Percentiles rank a stretch among this genome's conserved stretches.
These are phyloP conservation scores for Phytophthora citricola DNA, from an alignment of 352 stramenopile species.

Conservation along the genomic window DNA sequence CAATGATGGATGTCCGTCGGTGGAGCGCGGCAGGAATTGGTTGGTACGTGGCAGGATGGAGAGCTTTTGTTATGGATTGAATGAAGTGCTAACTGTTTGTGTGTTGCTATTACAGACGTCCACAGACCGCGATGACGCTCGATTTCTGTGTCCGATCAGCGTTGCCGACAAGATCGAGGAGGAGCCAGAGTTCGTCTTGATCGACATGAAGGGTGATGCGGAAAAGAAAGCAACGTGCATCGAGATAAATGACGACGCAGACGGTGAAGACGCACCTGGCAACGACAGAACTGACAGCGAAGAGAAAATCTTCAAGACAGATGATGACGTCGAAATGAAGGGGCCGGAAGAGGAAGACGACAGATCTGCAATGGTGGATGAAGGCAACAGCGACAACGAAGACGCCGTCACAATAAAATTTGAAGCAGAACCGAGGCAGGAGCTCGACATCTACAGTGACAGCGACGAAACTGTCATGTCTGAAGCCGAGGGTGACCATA, in stretches of 20 bases:
- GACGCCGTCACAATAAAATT: neutral
- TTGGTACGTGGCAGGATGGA: slow-evolving; percentile 37
- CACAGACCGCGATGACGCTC: slow-evolving; percentile 43
- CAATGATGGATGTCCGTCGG: slow-evolving; percentile 40
- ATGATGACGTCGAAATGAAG: slow-evolving; percentile 14
- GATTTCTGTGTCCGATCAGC: slow-evolving; percentile 41
- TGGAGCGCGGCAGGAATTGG: slow-evolving; percentile 62
- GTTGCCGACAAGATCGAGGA: slow-evolving; percentile 28
- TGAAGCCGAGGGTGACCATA: slow-evolving; percentile 1
- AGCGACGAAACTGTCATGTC: slow-evolving; percentile 15
- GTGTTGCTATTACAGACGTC: slow-evolving; percentile 36
- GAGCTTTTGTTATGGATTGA: slow-evolving; percentile 1
- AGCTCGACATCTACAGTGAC: slow-evolving; percentile 4
- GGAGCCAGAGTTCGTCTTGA: slow-evolving; percentile 39
- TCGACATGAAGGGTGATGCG: slow-evolving; percentile 37
- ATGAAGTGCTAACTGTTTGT: slow-evolving; percentile 9
- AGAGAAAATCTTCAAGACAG: slow-evolving; percentile 9
- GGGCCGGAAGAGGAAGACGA: slow-evolving; percentile 1
- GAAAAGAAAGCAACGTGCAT: slow-evolving; percentile 17
- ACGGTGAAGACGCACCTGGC: neutral
- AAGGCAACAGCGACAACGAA: slow-evolving; percentile 2
- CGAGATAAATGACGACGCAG: slow-evolving; percentile 17
- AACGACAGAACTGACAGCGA: neutral
- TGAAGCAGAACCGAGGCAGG: slow-evolving; percentile 3
- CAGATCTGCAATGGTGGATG: slow-evolving; percentile 2